These are phyloP conservation scores for Cryptococcus sp. DNA, from an alignment of 1,284 basidiomycete genomes.

Conservation along the genomic window DNA sequence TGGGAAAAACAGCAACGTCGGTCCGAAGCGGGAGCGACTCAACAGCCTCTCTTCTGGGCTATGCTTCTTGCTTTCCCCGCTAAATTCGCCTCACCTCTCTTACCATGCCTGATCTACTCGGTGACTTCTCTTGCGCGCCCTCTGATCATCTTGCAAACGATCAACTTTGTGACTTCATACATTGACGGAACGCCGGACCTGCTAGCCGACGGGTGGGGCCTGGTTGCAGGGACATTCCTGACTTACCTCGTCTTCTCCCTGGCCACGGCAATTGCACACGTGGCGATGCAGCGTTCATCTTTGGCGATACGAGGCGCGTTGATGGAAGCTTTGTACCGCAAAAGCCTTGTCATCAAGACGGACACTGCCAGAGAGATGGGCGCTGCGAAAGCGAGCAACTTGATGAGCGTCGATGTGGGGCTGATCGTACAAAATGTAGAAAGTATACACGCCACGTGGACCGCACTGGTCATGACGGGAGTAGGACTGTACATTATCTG, in stretches of 20 bases:
- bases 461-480: conserved; percentile 18
- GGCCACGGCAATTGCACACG: conserved; percentile 10
- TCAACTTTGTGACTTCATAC: conserved; percentile 20
- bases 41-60: conserved; percentile 21
- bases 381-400: conserved; percentile 23
- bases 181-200: conserved; percentile 1
- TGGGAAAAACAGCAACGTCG: conserved; percentile 5
- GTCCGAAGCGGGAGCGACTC: conserved; percentile 2
- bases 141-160: conserved; percentile 15
- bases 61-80: conserved; percentile 13
- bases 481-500: conserved; percentile 25
- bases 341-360: conserved; percentile 12
- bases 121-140: conserved; percentile 16
- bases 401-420: conserved; percentile 24
- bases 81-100: conserved; percentile 19
- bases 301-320: conserved; percentile 18
- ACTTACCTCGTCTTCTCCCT: conserved; percentile 17
- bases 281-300: conserved; percentile 20
- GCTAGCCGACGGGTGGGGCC: conserved; percentile 20
- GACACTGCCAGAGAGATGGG: conserved; percentile 24
- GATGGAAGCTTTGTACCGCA: conserved; percentile 26
- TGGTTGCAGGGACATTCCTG: conserved; percentile 18
- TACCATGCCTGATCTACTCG: conserved; percentile 13
- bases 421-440: conserved; percentile 1
- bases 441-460: conserved; percentile 15